phyloP scores from a whole-genome alignment of 208 protist species.

The Leishmania gerbilli region DNA sequence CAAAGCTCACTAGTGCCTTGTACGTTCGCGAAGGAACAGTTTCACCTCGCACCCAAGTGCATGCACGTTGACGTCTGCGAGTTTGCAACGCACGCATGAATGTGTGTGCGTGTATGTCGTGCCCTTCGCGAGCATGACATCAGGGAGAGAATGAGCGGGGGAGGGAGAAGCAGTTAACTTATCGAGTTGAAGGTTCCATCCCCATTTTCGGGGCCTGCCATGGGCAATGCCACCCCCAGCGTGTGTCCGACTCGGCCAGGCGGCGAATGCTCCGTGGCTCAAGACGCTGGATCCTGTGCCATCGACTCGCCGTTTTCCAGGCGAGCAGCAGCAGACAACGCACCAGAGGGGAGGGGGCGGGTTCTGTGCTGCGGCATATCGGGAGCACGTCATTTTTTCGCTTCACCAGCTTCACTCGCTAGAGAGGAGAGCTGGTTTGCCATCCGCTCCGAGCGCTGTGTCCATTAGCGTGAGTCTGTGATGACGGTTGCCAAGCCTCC shows the following conservation, averaged over 20 bases:
- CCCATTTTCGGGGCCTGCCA: neutral
- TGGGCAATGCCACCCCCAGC: neutral
- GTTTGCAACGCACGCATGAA: neutral
- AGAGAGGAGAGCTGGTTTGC: neutral
- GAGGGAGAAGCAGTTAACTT: neutral
- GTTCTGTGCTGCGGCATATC: neutral
- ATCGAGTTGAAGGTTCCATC: neutral
- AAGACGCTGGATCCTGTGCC: neutral
- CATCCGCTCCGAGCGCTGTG: neutral
- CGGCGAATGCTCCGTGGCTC: neutral
- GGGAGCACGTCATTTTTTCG: neutral
- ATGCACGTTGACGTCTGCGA: neutral
- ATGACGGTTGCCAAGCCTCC: neutral
- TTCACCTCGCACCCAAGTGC: neutral
- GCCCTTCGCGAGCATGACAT: neutral
- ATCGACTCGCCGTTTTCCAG: neutral
- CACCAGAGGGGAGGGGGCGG: no score
- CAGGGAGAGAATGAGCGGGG: neutral
- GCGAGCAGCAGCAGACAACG: neutral
- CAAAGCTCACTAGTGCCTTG: neutral
- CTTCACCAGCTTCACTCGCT: neutral
- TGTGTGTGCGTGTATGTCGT: constrained; percentile 3
- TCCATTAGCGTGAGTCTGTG: neutral
- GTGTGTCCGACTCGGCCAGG: neutral
- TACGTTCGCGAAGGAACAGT: neutral